These are phyloP conservation scores for Ampelocalamus luodianensis DNA, from an alignment of 176 grass and related monocot genomes.

Conservation along the genomic window DNA sequence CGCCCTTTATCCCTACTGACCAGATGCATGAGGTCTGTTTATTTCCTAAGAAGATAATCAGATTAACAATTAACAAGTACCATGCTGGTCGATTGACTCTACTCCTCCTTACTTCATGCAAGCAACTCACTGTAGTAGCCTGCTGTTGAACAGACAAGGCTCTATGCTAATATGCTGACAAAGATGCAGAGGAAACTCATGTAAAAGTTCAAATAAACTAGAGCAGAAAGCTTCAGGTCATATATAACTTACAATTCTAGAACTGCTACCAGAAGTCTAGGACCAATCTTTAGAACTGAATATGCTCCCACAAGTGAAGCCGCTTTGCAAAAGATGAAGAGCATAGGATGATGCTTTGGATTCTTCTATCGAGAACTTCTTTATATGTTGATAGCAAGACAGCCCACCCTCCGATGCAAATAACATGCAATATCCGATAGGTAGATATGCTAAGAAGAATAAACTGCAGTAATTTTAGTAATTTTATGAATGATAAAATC, in stretches of 20 bases:
- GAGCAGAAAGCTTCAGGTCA: constrained; percentile 42
- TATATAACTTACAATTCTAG: constrained; percentile 53
- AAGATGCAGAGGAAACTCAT: constrained; percentile 20
- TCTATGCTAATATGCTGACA: constrained; percentile 24
- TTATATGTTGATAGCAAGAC: constrained; percentile 53
- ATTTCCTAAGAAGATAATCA: constrained; percentile 13
- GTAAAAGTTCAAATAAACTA: constrained; percentile 11
- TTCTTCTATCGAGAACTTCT: constrained; percentile 33
- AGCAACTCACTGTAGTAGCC: neutral
- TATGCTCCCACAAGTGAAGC: constrained; percentile 58
- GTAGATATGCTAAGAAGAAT: constrained; percentile 33
- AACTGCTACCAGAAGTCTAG: constrained; percentile 37
- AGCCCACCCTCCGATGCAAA: constrained; percentile 39
- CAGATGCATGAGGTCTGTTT: constrained; percentile 8
- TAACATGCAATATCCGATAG: constrained; percentile 37
- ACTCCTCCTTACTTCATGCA: constrained; percentile 12
- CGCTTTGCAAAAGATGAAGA: constrained; percentile 57
- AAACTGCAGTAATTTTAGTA: neutral
- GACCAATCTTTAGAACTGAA: constrained; percentile 61
- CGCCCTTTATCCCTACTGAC: neutral
- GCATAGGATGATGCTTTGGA: constrained; percentile 44
- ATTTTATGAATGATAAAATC: constrained; percentile 10
- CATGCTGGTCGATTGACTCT: neutral
- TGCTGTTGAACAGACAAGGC: constrained; percentile 22
- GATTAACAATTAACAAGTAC: constrained; percentile 16